Base-by-base conservation (phyloP, 306 rosid genomes). In the Rosa multiflora region DNA sequence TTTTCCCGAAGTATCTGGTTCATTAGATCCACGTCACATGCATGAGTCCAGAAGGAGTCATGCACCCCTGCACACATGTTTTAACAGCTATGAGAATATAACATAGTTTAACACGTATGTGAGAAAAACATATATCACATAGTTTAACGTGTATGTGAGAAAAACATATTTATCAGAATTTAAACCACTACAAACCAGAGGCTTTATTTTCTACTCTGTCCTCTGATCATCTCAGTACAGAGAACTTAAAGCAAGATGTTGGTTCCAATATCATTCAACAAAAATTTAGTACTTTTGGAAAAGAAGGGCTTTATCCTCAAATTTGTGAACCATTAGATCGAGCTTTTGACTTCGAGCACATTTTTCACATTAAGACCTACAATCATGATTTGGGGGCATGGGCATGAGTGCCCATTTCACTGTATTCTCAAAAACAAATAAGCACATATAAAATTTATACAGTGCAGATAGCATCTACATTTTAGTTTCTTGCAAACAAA, bases 41-140 rank as follows among this genome's bases (percentile, higher is more conserved):
- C 94, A 83, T 93, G 97, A 29, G 97, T 93, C 97, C 96, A 93
- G 87, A 84, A 93, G 73, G 97, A 93, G 75, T 93, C 96, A 44
- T 91, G 97, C 86, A 93, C 97, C 74, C 97, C 97, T 93, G 88
- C 79, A 83, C 77, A 78, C 74, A 80, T 23, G 80, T 39, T 70
- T 59, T 43, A 59, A 26, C 70, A 59, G 9, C 15, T 10, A 26
- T 75, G 42, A 74, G 69, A 58, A 21, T 42, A 56, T 14, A 2
- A 56, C 43, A 21, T 74, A n/a, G 9, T 55, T 56, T 18, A 21
- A 23, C 53, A 44, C 23, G 58, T 14, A 5, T 52, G 58, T 52
- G 58, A 11, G 40, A 11, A 61, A 4, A 59, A 63, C 69, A 32
- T 32, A 35, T 39, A 53, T 12, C 1, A 53, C 23, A 37, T 73